phyloP scores from a whole-genome alignment of 2,329 filamentous ascomycete species.

The Triangularia verruculosa region DNA sequence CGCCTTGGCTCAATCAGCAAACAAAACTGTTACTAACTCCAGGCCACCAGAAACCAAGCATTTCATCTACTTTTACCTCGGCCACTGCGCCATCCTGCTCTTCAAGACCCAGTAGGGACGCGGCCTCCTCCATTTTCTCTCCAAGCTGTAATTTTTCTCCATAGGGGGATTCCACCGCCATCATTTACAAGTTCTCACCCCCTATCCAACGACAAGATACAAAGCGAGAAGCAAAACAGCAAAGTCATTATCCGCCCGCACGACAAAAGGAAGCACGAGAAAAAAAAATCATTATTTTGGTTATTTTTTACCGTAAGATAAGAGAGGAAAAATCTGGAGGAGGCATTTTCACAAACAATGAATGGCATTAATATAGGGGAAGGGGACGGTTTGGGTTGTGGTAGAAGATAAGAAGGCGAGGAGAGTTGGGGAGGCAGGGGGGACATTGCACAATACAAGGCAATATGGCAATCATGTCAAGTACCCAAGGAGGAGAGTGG shows the following conservation, averaged over 20 bases:
- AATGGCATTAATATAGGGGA: background rate
- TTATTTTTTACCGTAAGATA: background rate
- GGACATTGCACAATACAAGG: background rate
- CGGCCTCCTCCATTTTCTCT: slow-evolving; percentile 29
- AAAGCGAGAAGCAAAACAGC: background rate
- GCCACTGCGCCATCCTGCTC: slow-evolving; percentile 94
- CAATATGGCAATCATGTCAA: background rate
- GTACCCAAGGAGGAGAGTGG: background rate
- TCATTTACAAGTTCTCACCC: background rate
- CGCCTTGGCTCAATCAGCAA: background rate
- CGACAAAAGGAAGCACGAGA: background rate
- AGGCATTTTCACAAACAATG: background rate
- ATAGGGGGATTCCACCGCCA: background rate
- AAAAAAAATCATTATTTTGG: background rate
- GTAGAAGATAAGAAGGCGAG: background rate
- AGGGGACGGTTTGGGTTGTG: background rate
- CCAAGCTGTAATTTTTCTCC: slow-evolving; percentile 20
- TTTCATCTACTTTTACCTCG: slow-evolving; percentile 99
- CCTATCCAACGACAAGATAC: background rate
- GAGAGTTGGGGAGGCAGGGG: background rate
- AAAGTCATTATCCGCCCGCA: background rate
- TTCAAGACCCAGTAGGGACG: slow-evolving; percentile 90
- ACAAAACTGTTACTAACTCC: slow-evolving; percentile 3
- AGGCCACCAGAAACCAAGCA: slow-evolving; percentile 82
- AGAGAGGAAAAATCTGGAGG: background rate